phyloP scores from a whole-genome alignment of 1,139 yeast species.

The Suhomyces yuchorum region DNA sequence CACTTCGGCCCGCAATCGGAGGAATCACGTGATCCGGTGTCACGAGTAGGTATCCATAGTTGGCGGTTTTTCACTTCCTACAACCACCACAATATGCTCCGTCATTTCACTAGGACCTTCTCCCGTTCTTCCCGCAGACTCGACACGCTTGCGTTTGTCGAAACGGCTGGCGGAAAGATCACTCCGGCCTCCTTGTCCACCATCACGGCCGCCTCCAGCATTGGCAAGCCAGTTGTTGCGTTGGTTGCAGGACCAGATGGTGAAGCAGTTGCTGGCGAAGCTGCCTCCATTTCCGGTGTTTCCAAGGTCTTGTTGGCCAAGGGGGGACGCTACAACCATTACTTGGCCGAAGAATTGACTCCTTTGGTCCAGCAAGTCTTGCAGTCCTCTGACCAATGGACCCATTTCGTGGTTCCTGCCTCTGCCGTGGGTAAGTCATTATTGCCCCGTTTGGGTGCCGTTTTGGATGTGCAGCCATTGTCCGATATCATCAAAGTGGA shows the following conservation, averaged over 20 bases:
- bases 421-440: constrained; percentile 86
- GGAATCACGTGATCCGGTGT: not conserved
- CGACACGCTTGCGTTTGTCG: constrained; percentile 73
- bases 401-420: constrained; percentile 80
- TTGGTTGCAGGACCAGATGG: constrained; percentile 60
- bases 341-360: constrained; percentile 65
- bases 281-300: constrained; percentile 42
- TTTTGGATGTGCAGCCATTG: constrained; percentile 84
- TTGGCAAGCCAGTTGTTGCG: constrained; percentile 69
- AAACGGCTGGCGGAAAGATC: constrained; percentile 55
- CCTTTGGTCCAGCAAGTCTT: constrained; percentile 56
- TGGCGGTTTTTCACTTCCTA: not conserved
- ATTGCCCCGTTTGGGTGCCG: constrained; percentile 84
- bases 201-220: constrained; percentile 61
- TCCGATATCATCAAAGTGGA: constrained; percentile 76
- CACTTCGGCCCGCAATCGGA: not conserved
- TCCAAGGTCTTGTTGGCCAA: constrained; percentile 53
- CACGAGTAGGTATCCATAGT: not conserved
- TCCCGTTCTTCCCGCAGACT: constrained; percentile 28
- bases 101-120: constrained; percentile 31
- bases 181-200: constrained; percentile 70
- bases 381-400: constrained; percentile 44
- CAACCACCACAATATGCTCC: constrained; percentile 20
- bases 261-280: constrained; percentile 38
- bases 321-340: constrained; percentile 53